phyloP scores from a whole-genome alignment of 2,329 filamentous ascomycete species.

The Paracoccidioides lutzii region DNA sequence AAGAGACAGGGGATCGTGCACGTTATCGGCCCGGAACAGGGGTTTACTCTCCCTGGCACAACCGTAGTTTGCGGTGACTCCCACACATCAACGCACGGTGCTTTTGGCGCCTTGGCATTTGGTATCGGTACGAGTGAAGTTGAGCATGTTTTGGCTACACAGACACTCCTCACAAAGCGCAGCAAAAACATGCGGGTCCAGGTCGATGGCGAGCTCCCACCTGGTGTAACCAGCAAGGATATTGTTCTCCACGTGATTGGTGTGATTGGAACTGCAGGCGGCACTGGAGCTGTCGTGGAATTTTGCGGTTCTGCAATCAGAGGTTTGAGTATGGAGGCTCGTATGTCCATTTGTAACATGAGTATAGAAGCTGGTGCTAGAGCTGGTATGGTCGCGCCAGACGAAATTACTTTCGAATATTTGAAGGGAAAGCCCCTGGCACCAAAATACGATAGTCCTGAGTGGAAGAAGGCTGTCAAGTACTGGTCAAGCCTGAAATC shows the following conservation, averaged over 20 bases:
- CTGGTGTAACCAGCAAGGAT: constrained; percentile 93
- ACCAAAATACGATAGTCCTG: constrained; percentile 66
- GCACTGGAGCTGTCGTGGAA: constrained; percentile 89
- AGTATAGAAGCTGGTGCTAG: constrained; percentile 91
- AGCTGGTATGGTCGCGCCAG: constrained; percentile 93
- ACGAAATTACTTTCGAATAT: constrained; percentile 88
- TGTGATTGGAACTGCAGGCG: constrained; percentile 85
- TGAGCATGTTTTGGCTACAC: constrained; percentile 93
- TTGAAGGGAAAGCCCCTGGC: constrained; percentile 83
- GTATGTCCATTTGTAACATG: constrained; percentile 99
- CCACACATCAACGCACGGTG: constrained; percentile 95
- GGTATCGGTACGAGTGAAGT: constrained; percentile 98
- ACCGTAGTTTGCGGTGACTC: constrained; percentile 97
- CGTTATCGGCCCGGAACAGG: constrained; percentile 95
- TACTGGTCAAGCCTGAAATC: constrained; percentile 84
- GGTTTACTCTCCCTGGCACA: constrained; percentile 92
- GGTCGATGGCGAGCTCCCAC: constrained; percentile 77
- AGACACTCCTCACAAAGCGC: constrained; percentile 84
- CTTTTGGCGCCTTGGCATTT: constrained; percentile 87
- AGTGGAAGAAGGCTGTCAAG: constrained; percentile 77
- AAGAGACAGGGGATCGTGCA: constrained; percentile 97
- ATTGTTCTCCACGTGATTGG: constrained; percentile 88
- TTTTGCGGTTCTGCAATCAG: constrained; percentile 93
- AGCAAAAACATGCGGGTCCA: constrained; percentile 99
- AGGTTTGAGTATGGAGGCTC: constrained; percentile 80